These are phyloP conservation scores for Leccinum broughii DNA, from an alignment of 768 basidiomycete genomes.

Conservation along the genomic window DNA sequence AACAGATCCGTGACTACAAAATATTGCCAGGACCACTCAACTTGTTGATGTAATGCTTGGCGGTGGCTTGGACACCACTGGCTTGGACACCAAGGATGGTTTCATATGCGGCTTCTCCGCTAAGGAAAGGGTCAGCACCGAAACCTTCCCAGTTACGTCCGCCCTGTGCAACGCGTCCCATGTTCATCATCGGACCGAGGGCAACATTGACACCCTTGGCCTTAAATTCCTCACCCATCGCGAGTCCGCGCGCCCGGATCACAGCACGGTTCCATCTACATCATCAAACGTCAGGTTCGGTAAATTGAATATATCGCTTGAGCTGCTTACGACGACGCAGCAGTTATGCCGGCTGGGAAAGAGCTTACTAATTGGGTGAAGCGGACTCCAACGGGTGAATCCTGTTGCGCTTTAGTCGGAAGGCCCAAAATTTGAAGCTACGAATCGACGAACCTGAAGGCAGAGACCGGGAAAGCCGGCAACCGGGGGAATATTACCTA, in stretches of 20 bases:
- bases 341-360: conserved; percentile 84
- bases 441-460: conserved; percentile 49
- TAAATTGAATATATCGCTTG: background rate
- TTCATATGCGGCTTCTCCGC: conserved; percentile 75
- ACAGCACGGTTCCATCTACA: conserved; percentile 72
- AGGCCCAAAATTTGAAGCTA: background rate
- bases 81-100: conserved; percentile 82
- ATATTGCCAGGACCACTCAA: conserved; percentile 34
- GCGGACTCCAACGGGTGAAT: conserved; percentile 79
- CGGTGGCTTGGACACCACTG: conserved; percentile 83
- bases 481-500: conserved; percentile 64
- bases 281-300: background rate
- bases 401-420: conserved; percentile 35
- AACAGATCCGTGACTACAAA: background rate
- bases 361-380: conserved; percentile 69
- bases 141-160: conserved; percentile 98
- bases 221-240: conserved; percentile 80
- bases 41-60: conserved; percentile 81
- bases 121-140: conserved; percentile 84
- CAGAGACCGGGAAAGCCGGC: conserved; percentile 66
- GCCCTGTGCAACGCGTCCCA: conserved; percentile 74
- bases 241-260: conserved; percentile 72
- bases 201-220: conserved; percentile 84
- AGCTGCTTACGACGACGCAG: conserved; percentile 69
- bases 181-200: conserved; percentile 84